Conservation (phyloP, 495 filamentous ascomycete genomes). For the Hypoxylon fuscum region DNA sequence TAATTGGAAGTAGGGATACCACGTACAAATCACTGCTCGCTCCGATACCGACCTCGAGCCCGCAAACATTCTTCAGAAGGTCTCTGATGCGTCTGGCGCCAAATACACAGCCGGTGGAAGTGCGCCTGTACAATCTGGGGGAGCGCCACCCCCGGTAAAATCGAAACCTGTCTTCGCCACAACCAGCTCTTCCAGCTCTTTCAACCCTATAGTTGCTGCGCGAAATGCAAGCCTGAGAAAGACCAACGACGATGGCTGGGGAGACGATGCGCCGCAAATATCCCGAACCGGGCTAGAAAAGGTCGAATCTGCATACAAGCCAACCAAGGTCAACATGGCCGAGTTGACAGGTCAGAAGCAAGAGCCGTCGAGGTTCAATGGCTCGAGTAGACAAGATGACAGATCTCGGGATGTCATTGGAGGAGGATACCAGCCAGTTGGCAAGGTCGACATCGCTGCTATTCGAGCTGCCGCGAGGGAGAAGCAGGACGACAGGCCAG, state of each 20-base stretch:
- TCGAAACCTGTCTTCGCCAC: constrained; percentile 91
- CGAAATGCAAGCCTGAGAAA: constrained; percentile 55
- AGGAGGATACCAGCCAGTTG: constrained; percentile 94
- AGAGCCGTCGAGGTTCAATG: constrained; percentile 65
- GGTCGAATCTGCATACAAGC: constrained; percentile 89
- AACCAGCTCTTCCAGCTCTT: constrained; percentile 67
- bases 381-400: constrained; percentile 48
- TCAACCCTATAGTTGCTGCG: constrained; percentile 68
- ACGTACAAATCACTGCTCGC: constrained; percentile 95
- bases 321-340: constrained; percentile 90
- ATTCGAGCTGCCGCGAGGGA: constrained; percentile 82
- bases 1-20: constrained; percentile 73
- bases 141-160: constrained; percentile 73
- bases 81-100: constrained; percentile 94
- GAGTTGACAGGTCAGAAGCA: constrained; percentile 74
- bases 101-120: constrained; percentile 80
- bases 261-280: constrained; percentile 88
- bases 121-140: constrained; percentile 57
- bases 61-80: constrained; percentile 88
- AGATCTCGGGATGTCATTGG: constrained; percentile 71
- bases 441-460: constrained; percentile 94
- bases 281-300: constrained; percentile 90
- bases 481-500: constrained; percentile 76
- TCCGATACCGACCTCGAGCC: constrained; percentile 88
- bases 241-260: constrained; percentile 85